Conservation (phyloP, 2,329 filamentous ascomycete genomes). For the Ceratocystiopsis minuta region DNA sequence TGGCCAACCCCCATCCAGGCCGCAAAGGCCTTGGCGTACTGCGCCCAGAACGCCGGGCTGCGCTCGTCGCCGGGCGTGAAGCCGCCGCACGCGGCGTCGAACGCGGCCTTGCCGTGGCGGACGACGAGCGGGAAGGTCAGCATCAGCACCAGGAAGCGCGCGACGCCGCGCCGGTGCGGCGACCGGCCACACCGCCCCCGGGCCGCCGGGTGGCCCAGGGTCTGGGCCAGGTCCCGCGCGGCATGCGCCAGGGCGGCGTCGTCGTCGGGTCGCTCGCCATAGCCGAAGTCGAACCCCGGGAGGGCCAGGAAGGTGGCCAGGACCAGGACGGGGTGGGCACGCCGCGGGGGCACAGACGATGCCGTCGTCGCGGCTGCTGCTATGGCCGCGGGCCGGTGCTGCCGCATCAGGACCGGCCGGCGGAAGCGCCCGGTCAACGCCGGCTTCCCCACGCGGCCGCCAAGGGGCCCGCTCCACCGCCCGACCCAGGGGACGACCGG, state of each 20-base stretch:
- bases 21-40: not conserved
- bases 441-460: no score
- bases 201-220: not conserved
- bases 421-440: no score
- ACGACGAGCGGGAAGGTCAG: conserved; percentile 1
- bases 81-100: not conserved
- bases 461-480: no score
- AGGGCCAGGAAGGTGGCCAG: not conserved
- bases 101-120: not conserved
- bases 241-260: not conserved
- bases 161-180: conserved; percentile 1
- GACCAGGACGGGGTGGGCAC: no score
- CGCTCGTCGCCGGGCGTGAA: conserved; percentile 1
- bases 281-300: not conserved
- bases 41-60: conserved; percentile 1
- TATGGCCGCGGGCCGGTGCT: no score
- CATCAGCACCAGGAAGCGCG: not conserved
- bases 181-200: conserved; percentile 1
- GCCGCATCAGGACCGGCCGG: no score
- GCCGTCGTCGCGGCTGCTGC: no score
- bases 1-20: not conserved
- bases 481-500: no score
- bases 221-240: not conserved
- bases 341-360: no score
- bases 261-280: no score